Evolutionary conservation across 352 stramenopile genomes (phyloP).

Genomic region (Blastocystis hominis): DNA sequence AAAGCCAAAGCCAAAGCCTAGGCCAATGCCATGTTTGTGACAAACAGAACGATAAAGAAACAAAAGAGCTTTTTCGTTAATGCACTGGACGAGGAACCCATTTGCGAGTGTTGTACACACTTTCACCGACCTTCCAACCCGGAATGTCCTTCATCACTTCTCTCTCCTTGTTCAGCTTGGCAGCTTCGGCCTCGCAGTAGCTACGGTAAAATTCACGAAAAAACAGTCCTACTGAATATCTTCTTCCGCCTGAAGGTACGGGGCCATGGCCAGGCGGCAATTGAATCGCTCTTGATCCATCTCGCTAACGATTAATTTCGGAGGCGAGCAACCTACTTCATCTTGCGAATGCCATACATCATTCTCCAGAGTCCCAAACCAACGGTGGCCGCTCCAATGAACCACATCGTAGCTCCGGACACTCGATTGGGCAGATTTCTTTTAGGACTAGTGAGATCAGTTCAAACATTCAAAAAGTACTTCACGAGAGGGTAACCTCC

Average conservation of each 20-base stretch:
- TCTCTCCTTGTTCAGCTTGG: slow-evolving; percentile 77
- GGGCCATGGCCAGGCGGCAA: slow-evolving; percentile 79
- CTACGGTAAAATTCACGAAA: slow-evolving; percentile 55
- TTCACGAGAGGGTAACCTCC: slow-evolving; percentile 34
- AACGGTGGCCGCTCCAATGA: background rate
- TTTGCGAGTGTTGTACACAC: slow-evolving; percentile 75
- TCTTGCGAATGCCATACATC: slow-evolving; percentile 54
- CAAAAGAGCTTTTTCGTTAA: slow-evolving; percentile 48
- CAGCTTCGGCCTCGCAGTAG: slow-evolving; percentile 73
- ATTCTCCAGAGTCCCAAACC: slow-evolving; percentile 42
- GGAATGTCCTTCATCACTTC: slow-evolving; percentile 87
- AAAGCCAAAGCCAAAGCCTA: no score
- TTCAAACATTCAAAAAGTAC: background rate
- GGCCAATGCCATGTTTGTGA: background rate
- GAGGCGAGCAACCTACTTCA: background rate
- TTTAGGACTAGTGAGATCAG: slow-evolving; percentile 31
- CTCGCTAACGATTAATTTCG: slow-evolving; percentile 58
- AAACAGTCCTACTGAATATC: slow-evolving; percentile 71
- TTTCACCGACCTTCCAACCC: slow-evolving; percentile 77
- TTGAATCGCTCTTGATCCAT: slow-evolving; percentile 76
- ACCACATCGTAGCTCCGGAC: slow-evolving; percentile 32
- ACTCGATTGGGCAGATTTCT: slow-evolving; percentile 48
- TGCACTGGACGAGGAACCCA: slow-evolving; percentile 63
- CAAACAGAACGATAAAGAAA: slow-evolving; percentile 9
- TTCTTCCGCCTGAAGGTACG: slow-evolving; percentile 86